Percentiles rank a stretch among this genome's conserved stretches.
phyloP scores from a whole-genome alignment of 2,329 filamentous ascomycete species.

The Chlorencoelia australis region DNA sequence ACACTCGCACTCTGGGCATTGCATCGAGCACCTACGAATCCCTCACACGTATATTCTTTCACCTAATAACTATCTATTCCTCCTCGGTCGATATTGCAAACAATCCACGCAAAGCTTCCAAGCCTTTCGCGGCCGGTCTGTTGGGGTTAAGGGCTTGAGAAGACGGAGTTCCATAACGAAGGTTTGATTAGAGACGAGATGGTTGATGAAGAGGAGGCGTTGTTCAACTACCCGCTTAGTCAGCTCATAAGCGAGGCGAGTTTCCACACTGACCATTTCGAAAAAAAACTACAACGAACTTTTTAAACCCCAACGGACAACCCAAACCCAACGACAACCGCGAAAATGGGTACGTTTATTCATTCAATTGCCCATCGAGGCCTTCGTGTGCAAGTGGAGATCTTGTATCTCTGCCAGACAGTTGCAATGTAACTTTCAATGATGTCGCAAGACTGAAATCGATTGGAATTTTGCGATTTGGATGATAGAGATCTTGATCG shows the following conservation, averaged over 20 bases:
- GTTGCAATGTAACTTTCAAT: constrained; percentile 1
- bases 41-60: background rate
- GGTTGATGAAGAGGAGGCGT: background rate
- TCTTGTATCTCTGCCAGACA: constrained; percentile 18
- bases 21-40: background rate
- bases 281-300: too few species aligned
- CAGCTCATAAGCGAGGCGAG: too few species aligned
- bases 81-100: background rate
- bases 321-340: constrained; percentile 1
- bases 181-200: background rate
- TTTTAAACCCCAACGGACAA: too few species aligned
- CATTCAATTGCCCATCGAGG: constrained; percentile 25
- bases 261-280: too few species aligned
- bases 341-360: too few species aligned
- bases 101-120: background rate
- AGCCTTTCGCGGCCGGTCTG: background rate
- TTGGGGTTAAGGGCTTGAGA: background rate
- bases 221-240: too few species aligned
- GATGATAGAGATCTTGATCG: constrained; percentile 15
- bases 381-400: constrained; percentile 29
- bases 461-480: background rate
- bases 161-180: background rate
- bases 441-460: constrained; percentile 13
- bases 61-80: background rate
- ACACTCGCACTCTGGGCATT: too few species aligned